Evolutionary conservation across 2,329 filamentous ascomycete species (phyloP).

Genomic region (Botrytis galanthina): DNA sequence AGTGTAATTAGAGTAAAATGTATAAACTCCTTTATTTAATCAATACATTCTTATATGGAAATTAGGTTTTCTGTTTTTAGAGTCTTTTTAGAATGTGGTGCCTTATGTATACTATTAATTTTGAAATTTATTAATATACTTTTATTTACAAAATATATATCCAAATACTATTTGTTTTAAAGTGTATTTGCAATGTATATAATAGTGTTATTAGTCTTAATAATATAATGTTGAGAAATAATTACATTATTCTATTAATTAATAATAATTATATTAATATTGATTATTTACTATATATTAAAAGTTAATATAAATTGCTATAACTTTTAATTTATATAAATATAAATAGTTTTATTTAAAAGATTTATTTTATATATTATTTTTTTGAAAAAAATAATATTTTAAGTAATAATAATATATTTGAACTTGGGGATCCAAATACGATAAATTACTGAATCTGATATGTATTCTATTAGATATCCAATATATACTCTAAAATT

Average conservation of each 20-base stretch:
- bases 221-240: accelerated
- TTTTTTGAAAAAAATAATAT: too few species aligned
- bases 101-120: too few species aligned
- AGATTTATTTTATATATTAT: too few species aligned
- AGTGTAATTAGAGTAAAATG: too few species aligned
- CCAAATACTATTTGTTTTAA: accelerated
- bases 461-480: too few species aligned
- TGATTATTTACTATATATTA: accelerated
- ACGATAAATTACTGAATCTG: accelerated
- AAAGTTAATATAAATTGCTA: accelerated
- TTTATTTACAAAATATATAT: accelerated
- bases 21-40: too few species aligned
- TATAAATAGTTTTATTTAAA: too few species aligned
- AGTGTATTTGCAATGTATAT: accelerated
- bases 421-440: accelerated
- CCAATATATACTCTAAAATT: accelerated
- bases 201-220: accelerated
- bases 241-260: too few species aligned
- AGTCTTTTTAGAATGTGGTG: accelerated
- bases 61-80: too few species aligned
- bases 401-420: accelerated
- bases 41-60: too few species aligned
- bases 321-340: accelerated
- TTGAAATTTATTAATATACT: too few species aligned
- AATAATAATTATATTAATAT: accelerated